phyloP scores from a whole-genome alignment of 495 filamentous ascomycete genomes.

The Thermothielavioides terrestris region DNA sequence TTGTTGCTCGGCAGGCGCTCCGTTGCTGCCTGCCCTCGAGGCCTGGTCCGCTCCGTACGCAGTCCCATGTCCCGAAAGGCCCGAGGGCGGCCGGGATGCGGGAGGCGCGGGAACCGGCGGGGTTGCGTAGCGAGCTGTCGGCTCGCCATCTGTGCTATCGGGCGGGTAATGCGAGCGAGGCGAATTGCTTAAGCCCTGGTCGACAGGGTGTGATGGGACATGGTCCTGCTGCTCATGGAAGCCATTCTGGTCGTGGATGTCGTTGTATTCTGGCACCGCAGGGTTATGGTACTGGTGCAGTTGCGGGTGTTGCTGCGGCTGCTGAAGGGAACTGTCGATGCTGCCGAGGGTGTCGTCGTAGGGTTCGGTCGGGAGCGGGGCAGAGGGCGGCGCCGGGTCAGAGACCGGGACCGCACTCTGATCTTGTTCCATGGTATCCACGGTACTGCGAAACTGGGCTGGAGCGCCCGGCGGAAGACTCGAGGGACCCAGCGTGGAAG shows the following conservation, averaged over 20 bases:
- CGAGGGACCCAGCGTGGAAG: slow-evolving; percentile 42
- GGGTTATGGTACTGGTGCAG: too few relatives aligned
- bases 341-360: slow-evolving; percentile 35
- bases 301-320: too few relatives aligned
- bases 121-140: slow-evolving; percentile 33
- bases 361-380: slow-evolving; percentile 19
- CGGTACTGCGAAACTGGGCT: slow-evolving; percentile 43
- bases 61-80: slow-evolving; percentile 36
- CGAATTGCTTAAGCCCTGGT: slow-evolving; percentile 29
- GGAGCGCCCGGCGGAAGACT: slow-evolving; percentile 38
- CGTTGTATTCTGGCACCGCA: slow-evolving; percentile 13
- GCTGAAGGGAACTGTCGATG: slow-evolving; percentile 28
- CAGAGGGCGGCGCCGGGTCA: not conserved
- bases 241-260: slow-evolving; percentile 8
- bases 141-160: slow-evolving; percentile 30
- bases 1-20: slow-evolving; percentile 32
- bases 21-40: slow-evolving; percentile 28
- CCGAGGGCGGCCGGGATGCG: slow-evolving; percentile 42
- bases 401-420: slow-evolving; percentile 6
- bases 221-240: slow-evolving; percentile 27
- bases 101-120: slow-evolving; percentile 30
- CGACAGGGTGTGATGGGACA: slow-evolving; percentile 31
- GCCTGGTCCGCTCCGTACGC: slow-evolving; percentile 26
- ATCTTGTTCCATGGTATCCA: slow-evolving; percentile 44
- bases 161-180: slow-evolving; percentile 20